phyloP scores from a whole-genome alignment of 345 rosid genomes.

The Reutealis trisperma region DNA sequence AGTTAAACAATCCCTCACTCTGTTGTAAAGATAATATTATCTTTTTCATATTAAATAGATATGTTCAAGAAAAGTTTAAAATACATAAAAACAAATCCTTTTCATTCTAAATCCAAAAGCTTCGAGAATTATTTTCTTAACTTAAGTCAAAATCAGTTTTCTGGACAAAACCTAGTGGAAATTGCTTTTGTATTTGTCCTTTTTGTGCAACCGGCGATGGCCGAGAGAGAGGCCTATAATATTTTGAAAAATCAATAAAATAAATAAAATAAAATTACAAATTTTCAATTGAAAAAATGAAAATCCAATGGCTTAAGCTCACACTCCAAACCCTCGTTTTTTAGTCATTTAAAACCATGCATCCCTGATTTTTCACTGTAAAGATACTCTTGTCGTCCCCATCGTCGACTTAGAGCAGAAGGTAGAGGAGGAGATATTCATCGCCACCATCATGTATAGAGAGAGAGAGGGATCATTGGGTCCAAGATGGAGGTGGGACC shows the following conservation, averaged over 20 bases:
- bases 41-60: too few relatives aligned
- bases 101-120: too few relatives aligned
- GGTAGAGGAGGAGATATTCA: neutral
- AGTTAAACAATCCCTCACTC: too few relatives aligned
- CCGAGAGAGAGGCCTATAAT: too few relatives aligned
- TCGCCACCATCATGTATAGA: slow-evolving; percentile 41
- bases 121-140: slow-evolving; percentile 28
- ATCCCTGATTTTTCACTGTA: neutral
- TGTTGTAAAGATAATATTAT: too few relatives aligned
- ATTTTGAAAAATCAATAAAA: too few relatives aligned
- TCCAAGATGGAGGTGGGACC: slow-evolving; percentile 63
- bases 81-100: too few relatives aligned
- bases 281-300: neutral
- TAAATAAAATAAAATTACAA: neutral
- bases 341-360: neutral
- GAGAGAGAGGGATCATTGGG: slow-evolving; percentile 53
- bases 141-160: slow-evolving; percentile 48
- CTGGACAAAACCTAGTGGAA: slow-evolving; percentile 44
- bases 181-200: slow-evolving; percentile 42
- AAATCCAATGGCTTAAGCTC: neutral
- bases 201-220: too few relatives aligned
- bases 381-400: neutral
- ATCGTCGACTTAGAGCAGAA: neutral
- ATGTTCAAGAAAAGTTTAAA: too few relatives aligned
- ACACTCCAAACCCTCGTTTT: neutral